Evolutionary conservation across 1,284 basidiomycete genomes (phyloP).

Genomic region (Melampsora americana): DNA sequence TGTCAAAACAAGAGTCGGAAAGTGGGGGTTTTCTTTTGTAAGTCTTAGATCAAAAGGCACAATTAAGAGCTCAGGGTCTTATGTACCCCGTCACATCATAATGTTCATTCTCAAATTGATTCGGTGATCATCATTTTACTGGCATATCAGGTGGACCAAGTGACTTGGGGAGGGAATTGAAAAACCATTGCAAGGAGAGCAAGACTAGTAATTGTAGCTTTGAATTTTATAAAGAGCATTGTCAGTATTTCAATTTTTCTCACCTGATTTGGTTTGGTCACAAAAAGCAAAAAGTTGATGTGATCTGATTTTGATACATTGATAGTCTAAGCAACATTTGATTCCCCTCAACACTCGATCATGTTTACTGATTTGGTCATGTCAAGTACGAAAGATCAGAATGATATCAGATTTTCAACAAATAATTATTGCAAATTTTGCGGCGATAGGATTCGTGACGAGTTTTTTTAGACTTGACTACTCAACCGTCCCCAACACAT

Average conservation of each 20-base stretch:
- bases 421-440: too few species aligned
- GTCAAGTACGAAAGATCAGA: too few species aligned
- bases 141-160: slow-evolving; percentile 56
- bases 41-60: not conserved
- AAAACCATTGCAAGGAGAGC: slow-evolving; percentile 64
- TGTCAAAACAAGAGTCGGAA: slow-evolving; percentile 70
- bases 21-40: slow-evolving; percentile 62
- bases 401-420: too few species aligned
- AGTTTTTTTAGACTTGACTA: too few species aligned
- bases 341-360: too few species aligned
- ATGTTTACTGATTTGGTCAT: too few species aligned
- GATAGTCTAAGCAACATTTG: too few species aligned
- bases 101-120: not conserved
- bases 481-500: too few species aligned
- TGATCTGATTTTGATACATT: too few species aligned
- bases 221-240: slow-evolving; percentile 69
- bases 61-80: not conserved
- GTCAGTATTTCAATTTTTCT: slow-evolving; percentile 8
- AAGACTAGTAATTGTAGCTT: slow-evolving; percentile 65
- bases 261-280: too few species aligned
- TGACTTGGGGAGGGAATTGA: slow-evolving; percentile 68
- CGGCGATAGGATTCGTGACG: too few species aligned
- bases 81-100: not conserved
- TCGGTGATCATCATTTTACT: not conserved
- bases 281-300: too few species aligned